Conservation (phyloP, 495 filamentous ascomycete genomes). For the Aspergillus avenaceus region DNA sequence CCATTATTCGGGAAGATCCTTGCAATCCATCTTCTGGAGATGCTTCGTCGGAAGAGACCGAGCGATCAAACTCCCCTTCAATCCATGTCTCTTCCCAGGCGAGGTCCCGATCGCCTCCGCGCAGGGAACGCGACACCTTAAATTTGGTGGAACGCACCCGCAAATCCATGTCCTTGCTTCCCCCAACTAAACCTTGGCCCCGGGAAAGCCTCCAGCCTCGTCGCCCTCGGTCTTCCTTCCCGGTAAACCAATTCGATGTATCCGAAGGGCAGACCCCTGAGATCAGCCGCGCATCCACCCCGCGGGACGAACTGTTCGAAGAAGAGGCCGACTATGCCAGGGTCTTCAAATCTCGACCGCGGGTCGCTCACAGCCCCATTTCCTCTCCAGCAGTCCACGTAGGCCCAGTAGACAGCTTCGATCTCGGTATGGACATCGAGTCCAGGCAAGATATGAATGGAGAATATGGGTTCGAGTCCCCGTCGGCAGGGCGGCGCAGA, state of each 20-base stretch:
- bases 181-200: slow-evolving; percentile 21
- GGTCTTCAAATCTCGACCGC: slow-evolving; percentile 81
- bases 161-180: slow-evolving; percentile 69
- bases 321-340: slow-evolving; percentile 75
- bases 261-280: slow-evolving; percentile 32
- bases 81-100: slow-evolving; percentile 18
- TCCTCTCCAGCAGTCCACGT: slow-evolving; percentile 52
- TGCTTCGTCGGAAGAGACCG: neutral
- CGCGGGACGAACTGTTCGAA: slow-evolving; percentile 55
- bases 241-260: slow-evolving; percentile 60
- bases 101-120: slow-evolving; percentile 21
- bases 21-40: neutral
- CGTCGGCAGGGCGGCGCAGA: slow-evolving; percentile 10
- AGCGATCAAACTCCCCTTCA: neutral
- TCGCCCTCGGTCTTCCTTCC: slow-evolving; percentile 49
- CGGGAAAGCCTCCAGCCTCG: slow-evolving; percentile 25
- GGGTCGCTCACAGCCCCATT: slow-evolving; percentile 71
- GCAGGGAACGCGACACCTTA: slow-evolving; percentile 17
- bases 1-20: neutral
- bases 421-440: slow-evolving; percentile 17
- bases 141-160: slow-evolving; percentile 70
- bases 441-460: slow-evolving; percentile 1
- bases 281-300: slow-evolving; percentile 40
- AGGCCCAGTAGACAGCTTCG: slow-evolving; percentile 29
- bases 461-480: slow-evolving; percentile 5